Evolutionary conservation across 192 early-diverging fungal species (phyloP).

Genomic region (Paraglomus brasilianum): DNA sequence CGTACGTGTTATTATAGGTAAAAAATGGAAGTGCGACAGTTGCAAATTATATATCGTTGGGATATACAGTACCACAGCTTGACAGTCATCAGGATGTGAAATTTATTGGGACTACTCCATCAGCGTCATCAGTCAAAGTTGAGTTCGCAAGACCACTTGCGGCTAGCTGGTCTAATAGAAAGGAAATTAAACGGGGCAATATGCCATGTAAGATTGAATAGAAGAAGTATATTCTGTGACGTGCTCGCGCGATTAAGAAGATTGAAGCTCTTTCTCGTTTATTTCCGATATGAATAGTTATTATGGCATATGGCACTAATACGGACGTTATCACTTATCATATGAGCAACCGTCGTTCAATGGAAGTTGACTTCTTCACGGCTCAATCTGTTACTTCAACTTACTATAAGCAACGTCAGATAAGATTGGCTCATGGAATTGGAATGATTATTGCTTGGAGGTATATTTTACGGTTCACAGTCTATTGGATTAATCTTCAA

Average conservation of each 20-base stretch:
- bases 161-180: not conserved
- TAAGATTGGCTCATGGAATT: slow-evolving; percentile 13
- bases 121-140: not conserved
- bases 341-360: not conserved
- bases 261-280: not conserved
- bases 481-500: not conserved
- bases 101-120: not conserved
- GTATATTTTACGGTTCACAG: slow-evolving; percentile 1
- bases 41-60: slow-evolving; percentile 5
- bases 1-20: not conserved
- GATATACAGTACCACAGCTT: slow-evolving; percentile 9
- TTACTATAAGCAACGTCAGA: not conserved
- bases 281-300: not conserved
- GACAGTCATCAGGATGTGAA: not conserved
- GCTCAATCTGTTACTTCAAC: not conserved
- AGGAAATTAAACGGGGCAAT: not conserved
- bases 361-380: slow-evolving; percentile 10
- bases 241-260: not conserved
- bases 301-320: slow-evolving; percentile 7
- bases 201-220: not conserved
- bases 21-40: not conserved
- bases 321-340: not conserved
- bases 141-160: not conserved
- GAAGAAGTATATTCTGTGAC: no score
- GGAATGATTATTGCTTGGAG: slow-evolving; percentile 30